phyloP scores from a whole-genome alignment of 2,329 filamentous ascomycete genomes.

The Cladobotryum mycophilum region DNA sequence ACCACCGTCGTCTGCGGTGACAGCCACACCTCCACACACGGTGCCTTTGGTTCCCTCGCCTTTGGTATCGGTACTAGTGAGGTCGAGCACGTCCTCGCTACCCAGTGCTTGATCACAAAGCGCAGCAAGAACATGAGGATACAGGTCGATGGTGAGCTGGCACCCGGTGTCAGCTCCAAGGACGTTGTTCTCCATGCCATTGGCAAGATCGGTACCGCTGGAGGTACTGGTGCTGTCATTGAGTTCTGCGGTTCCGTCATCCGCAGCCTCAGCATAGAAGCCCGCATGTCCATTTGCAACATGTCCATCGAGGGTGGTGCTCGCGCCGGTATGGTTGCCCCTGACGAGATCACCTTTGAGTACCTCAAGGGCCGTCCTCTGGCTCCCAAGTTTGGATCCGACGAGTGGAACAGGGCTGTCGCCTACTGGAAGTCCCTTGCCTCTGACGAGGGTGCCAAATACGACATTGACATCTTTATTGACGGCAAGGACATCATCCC shows the following conservation, averaged over 20 bases:
- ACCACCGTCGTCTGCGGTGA: slow-evolving; percentile 97
- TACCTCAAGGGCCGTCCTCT: slow-evolving; percentile 90
- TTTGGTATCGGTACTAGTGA: slow-evolving; percentile 98
- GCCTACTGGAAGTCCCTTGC: slow-evolving; percentile 82
- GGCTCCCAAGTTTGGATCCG: slow-evolving; percentile 74
- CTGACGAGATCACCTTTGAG: slow-evolving; percentile 88
- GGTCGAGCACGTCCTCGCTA: slow-evolving; percentile 96
- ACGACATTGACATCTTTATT: slow-evolving; percentile 82
- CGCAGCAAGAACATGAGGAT: slow-evolving; percentile 98
- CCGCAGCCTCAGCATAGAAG: slow-evolving; percentile 84
- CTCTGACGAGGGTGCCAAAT: slow-evolving; percentile 83
- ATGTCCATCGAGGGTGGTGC: slow-evolving; percentile 98
- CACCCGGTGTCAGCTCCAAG: slow-evolving; percentile 90
- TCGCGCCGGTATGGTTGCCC: slow-evolving; percentile 92
- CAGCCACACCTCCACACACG: slow-evolving; percentile 96
- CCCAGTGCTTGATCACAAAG: slow-evolving; percentile 90
- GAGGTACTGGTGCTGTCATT: slow-evolving; percentile 89
- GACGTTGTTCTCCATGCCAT: slow-evolving; percentile 92
- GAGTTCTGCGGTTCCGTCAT: slow-evolving; percentile 97
- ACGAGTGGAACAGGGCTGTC: slow-evolving; percentile 83
- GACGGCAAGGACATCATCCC: slow-evolving; percentile 89
- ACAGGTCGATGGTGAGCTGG: slow-evolving; percentile 84
- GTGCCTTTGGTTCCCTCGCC: slow-evolving; percentile 88
- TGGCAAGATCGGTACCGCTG: slow-evolving; percentile 88
- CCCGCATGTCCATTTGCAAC: slow-evolving; percentile 98